Percentiles rank a stretch among this genome's conserved stretches.
Evolutionary conservation across 2,329 filamentous ascomycete genomes (phyloP).

Genomic region (Colletotrichum viniferum): DNA sequence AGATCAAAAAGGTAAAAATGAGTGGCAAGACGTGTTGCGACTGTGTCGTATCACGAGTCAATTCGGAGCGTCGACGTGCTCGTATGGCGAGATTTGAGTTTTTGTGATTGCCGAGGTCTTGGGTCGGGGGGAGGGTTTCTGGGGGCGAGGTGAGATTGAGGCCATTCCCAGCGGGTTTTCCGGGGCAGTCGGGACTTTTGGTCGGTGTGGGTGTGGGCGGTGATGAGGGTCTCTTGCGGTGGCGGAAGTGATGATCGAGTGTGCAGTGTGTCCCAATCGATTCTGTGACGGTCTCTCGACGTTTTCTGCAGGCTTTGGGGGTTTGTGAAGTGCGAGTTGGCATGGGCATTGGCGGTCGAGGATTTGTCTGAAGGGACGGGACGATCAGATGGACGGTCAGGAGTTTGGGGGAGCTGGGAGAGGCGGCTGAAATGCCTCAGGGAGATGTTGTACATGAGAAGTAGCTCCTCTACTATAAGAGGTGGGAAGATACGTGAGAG

Average conservation of each 20-base stretch:
- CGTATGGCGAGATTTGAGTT: neutral
- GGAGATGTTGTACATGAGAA: neutral
- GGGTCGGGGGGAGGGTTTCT: neutral
- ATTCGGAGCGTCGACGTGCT: neutral
- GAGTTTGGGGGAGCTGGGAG: neutral
- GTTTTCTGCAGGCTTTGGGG: neutral
- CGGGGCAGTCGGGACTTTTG: neutral
- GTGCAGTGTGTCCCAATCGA: neutral
- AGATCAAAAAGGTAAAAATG: neutral
- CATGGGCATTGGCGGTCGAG: neutral
- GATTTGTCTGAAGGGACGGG: neutral
- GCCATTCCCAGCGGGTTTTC: constrained; percentile 11
- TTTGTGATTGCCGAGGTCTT: neutral
- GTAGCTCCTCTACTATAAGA: neutral
- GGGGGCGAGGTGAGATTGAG: neutral
- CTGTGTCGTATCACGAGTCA: neutral
- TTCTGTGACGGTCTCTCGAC: neutral
- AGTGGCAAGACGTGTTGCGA: neutral
- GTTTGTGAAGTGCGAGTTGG: neutral
- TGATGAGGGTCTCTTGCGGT: neutral
- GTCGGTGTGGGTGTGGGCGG: neutral
- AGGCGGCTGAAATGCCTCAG: constrained; percentile 16
- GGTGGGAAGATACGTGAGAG: neutral
- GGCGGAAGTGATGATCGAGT: neutral
- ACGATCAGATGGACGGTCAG: neutral